These are phyloP conservation scores for Dichotomopilus funicola DNA, from an alignment of 2,329 filamentous ascomycete genomes.

Conservation along the genomic window DNA sequence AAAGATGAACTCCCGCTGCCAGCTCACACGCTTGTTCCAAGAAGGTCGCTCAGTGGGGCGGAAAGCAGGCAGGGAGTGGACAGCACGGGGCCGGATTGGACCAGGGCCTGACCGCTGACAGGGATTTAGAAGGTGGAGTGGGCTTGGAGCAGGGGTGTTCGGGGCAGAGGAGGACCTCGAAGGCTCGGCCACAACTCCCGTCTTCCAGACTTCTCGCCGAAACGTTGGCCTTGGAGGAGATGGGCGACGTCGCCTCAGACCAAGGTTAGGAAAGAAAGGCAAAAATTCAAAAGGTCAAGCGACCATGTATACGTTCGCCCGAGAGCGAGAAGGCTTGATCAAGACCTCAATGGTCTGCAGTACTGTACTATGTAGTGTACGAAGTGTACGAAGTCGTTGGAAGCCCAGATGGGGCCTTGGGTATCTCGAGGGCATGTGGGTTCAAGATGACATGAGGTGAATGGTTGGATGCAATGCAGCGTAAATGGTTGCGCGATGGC, in stretches of 20 bases:
- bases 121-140: slow-evolving; percentile 18
- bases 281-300: neutral
- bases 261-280: slow-evolving; percentile 9
- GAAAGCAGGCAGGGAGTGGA: slow-evolving; percentile 18
- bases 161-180: slow-evolving; percentile 12
- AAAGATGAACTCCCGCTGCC: slow-evolving; percentile 19
- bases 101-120: slow-evolving; percentile 20
- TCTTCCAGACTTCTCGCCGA: slow-evolving; percentile 2
- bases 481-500: neutral
- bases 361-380: neutral
- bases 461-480: neutral
- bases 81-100: slow-evolving; percentile 19
- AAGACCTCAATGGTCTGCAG: neutral
- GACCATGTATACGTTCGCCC: neutral
- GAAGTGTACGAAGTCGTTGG: neutral
- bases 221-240: too few relatives aligned
- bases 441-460: slow-evolving; percentile 2
- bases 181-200: neutral
- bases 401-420: too few relatives aligned
- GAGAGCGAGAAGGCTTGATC: neutral
- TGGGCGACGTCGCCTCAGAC: slow-evolving; percentile 21
- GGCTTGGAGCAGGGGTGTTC: slow-evolving; percentile 14
- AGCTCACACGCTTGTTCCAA: slow-evolving; percentile 26
- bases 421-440: neutral
- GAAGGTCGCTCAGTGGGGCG: slow-evolving; percentile 20